Conservation (phyloP, 768 basidiomycete species). For the Rhizopogon vulgaris region DNA sequence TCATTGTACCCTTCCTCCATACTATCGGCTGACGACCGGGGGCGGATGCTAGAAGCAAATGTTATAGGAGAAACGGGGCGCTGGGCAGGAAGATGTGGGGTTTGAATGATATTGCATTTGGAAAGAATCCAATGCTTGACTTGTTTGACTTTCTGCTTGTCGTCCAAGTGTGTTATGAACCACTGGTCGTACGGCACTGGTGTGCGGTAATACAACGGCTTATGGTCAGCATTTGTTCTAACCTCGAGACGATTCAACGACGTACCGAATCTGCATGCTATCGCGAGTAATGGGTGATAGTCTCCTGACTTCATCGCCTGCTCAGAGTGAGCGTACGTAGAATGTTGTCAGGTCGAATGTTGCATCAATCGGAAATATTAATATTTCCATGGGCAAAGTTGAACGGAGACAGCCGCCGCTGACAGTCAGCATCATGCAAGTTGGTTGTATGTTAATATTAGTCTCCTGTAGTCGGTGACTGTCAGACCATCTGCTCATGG, state of each 20-base stretch:
- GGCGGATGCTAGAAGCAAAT: constrained; percentile 38
- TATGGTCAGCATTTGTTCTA: background rate
- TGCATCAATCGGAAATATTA: too few species aligned
- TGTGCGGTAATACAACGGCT: background rate
- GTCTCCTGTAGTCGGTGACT: too few species aligned
- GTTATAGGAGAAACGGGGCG: constrained; percentile 64
- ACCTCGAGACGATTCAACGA: constrained; percentile 4
- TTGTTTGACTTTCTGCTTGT: constrained; percentile 53
- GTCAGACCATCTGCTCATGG: too few species aligned
- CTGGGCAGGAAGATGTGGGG: constrained; percentile 17
- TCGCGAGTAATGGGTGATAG: constrained; percentile 26
- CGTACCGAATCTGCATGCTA: constrained; percentile 56
- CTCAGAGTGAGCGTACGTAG: background rate
- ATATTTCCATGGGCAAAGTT: too few species aligned
- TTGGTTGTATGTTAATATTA: too few species aligned
- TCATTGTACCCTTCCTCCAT: constrained; percentile 22
- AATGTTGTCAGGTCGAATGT: too few species aligned
- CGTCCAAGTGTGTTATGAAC: constrained; percentile 64
- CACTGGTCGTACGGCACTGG: constrained; percentile 72
- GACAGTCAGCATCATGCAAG: too few species aligned
- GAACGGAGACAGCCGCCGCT: too few species aligned
- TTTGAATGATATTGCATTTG: constrained; percentile 41
- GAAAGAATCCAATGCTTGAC: constrained; percentile 59
- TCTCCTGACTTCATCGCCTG: constrained; percentile 7
- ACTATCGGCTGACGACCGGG: constrained; percentile 17